These are phyloP conservation scores for Grosmannia clavigera DNA, from an alignment of 2,329 filamentous ascomycete species.

Conservation along the genomic window DNA sequence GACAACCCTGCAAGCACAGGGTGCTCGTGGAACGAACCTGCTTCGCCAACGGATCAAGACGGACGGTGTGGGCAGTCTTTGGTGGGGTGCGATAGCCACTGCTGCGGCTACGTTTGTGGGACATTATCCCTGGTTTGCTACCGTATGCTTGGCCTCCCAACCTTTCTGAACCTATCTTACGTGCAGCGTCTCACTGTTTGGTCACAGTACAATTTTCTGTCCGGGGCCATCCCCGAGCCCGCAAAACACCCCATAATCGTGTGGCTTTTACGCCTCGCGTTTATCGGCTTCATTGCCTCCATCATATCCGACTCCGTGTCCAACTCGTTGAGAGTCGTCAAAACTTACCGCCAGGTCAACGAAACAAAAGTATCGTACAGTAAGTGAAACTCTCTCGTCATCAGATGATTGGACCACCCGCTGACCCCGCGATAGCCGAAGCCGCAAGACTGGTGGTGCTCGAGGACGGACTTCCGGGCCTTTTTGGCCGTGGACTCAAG, in stretches of 20 bases:
- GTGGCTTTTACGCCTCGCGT: constrained; percentile 30
- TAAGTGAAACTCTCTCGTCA: constrained; percentile 13
- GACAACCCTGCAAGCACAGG: constrained; percentile 36
- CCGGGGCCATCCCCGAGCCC: constrained; percentile 26
- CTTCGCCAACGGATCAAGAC: constrained; percentile 31
- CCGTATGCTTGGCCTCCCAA: constrained; percentile 17
- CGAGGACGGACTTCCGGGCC: constrained; percentile 28
- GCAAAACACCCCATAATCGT: constrained; percentile 25
- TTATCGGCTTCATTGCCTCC: constrained; percentile 32
- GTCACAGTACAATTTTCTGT: constrained; percentile 29
- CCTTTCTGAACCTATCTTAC: background rate
- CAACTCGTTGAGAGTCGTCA: constrained; percentile 34
- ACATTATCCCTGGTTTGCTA: constrained; percentile 38
- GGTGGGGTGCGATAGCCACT: constrained; percentile 37
- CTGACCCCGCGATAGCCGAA: constrained; percentile 20
- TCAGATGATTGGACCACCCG: too few relatives aligned
- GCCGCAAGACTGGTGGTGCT: constrained; percentile 27
- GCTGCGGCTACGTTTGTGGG: constrained; percentile 36
- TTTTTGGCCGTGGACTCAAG: constrained; percentile 32
- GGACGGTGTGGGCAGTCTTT: constrained; percentile 31
- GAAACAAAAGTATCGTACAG: constrained; percentile 33
- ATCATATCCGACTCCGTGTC: constrained; percentile 33
- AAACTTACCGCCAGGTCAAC: constrained; percentile 37
- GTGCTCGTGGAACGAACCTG: constrained; percentile 26
- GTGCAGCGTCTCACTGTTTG: background rate